Evolutionary conservation across 116 monocot genomes (phyloP).

Genomic region (Phalaenopsis hybrid): DNA sequence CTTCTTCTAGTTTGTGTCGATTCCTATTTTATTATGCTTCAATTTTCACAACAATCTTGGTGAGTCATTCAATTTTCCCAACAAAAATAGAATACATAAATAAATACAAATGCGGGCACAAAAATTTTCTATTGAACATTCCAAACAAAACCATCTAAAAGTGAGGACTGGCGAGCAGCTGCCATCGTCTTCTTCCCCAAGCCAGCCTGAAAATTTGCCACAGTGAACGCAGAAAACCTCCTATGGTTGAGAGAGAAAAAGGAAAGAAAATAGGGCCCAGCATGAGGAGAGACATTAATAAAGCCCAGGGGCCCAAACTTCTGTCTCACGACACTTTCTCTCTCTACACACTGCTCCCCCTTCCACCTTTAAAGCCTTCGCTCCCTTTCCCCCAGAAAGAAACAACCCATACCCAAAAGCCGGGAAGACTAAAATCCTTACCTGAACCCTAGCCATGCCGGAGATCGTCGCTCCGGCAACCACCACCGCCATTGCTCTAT

Average conservation of each 20-base stretch:
- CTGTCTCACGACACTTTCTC: neutral
- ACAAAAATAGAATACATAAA: no score
- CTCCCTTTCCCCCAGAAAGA: neutral
- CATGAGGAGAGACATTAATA: neutral
- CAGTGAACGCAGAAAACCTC: neutral
- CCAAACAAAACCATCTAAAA: no score
- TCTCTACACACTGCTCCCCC: neutral
- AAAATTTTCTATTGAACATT: no score
- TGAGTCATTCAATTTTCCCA: no score
- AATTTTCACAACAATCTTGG: no score
- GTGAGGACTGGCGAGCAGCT: neutral
- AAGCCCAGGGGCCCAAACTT: neutral
- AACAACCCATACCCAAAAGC: neutral
- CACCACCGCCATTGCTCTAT: no score
- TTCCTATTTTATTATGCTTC: no score
- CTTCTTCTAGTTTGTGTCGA: no score
- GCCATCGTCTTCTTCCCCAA: slow-evolving; percentile 8
- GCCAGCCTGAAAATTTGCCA: neutral
- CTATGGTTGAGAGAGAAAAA: no score
- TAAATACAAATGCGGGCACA: no score
- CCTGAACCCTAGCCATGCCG: neutral
- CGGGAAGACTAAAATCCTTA: slow-evolving; percentile 4
- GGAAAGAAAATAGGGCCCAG: neutral
- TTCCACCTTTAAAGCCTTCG: slow-evolving; percentile 1
- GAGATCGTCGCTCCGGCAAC: neutral